Conservation (phyloP, 1,284 basidiomycete genomes). For the Melampsora americana region DNA sequence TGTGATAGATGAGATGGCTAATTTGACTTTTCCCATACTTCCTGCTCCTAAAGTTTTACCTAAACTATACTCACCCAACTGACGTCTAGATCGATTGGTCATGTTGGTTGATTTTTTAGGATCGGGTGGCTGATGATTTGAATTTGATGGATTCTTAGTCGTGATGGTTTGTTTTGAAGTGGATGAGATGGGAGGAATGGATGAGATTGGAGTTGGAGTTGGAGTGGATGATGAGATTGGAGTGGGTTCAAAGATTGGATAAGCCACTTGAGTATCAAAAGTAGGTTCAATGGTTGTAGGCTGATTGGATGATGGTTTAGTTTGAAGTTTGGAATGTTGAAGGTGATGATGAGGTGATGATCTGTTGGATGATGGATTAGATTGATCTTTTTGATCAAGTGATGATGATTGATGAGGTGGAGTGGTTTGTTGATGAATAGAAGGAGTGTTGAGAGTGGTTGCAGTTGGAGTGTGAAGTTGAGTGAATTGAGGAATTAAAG, state of each 20-base stretch:
- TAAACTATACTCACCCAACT: slow-evolving; percentile 87
- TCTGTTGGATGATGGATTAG: neutral
- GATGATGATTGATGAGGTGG: neutral
- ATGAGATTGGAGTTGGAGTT: slow-evolving; percentile 12
- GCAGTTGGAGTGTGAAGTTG: neutral
- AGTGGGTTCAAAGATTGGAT: neutral
- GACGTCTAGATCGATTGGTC: slow-evolving; percentile 53
- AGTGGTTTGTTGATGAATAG: neutral
- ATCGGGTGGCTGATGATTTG: neutral
- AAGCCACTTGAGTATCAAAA: slow-evolving; percentile 3
- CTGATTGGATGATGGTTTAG: neutral
- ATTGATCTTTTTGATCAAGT: neutral
- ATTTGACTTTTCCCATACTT: slow-evolving; percentile 98
- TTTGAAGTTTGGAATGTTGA: neutral
- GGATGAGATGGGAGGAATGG: neutral
- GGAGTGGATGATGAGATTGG: neutral
- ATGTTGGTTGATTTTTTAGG: slow-evolving; percentile 11
- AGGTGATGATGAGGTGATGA: neutral
- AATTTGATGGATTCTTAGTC: neutral
- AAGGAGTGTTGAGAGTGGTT: neutral
- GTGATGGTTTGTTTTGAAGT: neutral
- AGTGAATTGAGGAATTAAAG: neutral
- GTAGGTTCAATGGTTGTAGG: slow-evolving; percentile 8
- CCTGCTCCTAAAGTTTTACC: slow-evolving; percentile 96
- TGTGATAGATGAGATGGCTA: slow-evolving; percentile 81